A percentile compares a stretch with the other conserved stretches of the same genome.
Evolutionary conservation across 2,329 filamentous ascomycete species (phyloP).

Genomic region (Aspergillus nomiae): DNA sequence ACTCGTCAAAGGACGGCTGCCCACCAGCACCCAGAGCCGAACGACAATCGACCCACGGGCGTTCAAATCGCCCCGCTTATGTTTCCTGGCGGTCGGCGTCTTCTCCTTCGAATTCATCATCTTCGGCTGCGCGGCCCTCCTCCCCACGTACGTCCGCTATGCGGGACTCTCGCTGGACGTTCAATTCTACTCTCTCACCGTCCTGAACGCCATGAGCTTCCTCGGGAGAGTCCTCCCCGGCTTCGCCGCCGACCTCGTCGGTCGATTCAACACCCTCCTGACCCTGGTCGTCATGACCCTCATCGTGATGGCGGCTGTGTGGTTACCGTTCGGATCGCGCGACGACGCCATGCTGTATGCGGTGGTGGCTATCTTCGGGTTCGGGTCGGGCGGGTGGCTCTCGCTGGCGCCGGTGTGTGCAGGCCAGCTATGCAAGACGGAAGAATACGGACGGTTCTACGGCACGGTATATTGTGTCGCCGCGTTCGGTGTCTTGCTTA

Average conservation of each 20-base stretch:
- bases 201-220: conserved; percentile 47
- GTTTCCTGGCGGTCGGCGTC: conserved; percentile 45
- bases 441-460: conserved; percentile 52
- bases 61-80: conserved; percentile 46
- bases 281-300: conserved; percentile 39
- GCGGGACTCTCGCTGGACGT: conserved; percentile 42
- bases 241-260: conserved; percentile 45
- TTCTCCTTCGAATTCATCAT: conserved; percentile 54
- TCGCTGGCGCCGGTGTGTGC: conserved; percentile 49
- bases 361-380: conserved; percentile 51
- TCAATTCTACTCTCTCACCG: conserved; percentile 49
- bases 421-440: conserved; percentile 49
- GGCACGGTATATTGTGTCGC: conserved; percentile 52
- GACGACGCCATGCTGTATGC: conserved; percentile 45
- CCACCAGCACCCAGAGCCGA: conserved; percentile 26
- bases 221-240: conserved; percentile 50
- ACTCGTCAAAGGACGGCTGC: conserved; percentile 38
- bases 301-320: conserved; percentile 45
- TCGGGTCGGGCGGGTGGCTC: conserved; percentile 53
- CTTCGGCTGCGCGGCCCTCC: conserved; percentile 50
- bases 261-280: conserved; percentile 50
- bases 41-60: conserved; percentile 44
- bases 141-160: conserved; percentile 48
- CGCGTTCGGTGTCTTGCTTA: conserved; percentile 49
- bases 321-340: conserved; percentile 49